These are phyloP conservation scores for Zygosaccharomyces kombuchaensis DNA, from an alignment of 805 yeast species.

Conservation along the genomic window DNA sequence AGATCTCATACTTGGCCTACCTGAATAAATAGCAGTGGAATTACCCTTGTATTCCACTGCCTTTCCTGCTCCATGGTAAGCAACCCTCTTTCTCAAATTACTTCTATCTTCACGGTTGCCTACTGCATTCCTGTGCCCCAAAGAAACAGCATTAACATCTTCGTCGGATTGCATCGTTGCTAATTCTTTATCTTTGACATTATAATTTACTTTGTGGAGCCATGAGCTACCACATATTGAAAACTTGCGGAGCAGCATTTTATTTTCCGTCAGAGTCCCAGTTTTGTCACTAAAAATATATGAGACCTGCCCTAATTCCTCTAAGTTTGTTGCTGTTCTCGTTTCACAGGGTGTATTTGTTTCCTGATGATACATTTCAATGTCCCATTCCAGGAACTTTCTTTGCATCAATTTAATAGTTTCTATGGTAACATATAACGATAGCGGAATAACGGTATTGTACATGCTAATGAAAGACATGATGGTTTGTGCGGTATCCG, in stretches of 20 bases:
- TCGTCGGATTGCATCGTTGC: slow-evolving; percentile 8
- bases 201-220: slow-evolving; percentile 58
- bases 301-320: slow-evolving; percentile 95
- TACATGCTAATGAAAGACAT: slow-evolving; percentile 98
- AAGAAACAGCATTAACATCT: slow-evolving; percentile 25
- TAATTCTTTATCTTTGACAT: not conserved
- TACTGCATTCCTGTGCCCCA: slow-evolving; percentile 16
- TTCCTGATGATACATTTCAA: slow-evolving; percentile 86
- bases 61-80: slow-evolving; percentile 6
- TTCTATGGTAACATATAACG: slow-evolving; percentile 94
- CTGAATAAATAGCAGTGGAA: slow-evolving; percentile 40
- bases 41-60: slow-evolving; percentile 42
- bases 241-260: slow-evolving; percentile 87
- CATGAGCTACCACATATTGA: slow-evolving; percentile 86
- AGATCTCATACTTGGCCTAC: slow-evolving; percentile 58
- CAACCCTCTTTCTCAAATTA: not conserved
- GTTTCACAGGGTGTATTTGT: slow-evolving; percentile 92
- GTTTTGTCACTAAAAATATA: slow-evolving; percentile 95
- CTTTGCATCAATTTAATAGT: slow-evolving; percentile 87
- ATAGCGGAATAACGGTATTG: slow-evolving; percentile 91
- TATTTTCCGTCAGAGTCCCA: slow-evolving; percentile 92
- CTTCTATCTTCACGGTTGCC: not conserved
- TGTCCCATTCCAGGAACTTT: slow-evolving; percentile 76
- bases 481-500: slow-evolving; percentile 80
- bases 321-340: slow-evolving; percentile 90